A percentile compares a stretch with the other conserved stretches of the same genome.
These are phyloP conservation scores for Mucor indicus DNA, from an alignment of 371 early-diverging fungal genomes.

Conservation along the genomic window DNA sequence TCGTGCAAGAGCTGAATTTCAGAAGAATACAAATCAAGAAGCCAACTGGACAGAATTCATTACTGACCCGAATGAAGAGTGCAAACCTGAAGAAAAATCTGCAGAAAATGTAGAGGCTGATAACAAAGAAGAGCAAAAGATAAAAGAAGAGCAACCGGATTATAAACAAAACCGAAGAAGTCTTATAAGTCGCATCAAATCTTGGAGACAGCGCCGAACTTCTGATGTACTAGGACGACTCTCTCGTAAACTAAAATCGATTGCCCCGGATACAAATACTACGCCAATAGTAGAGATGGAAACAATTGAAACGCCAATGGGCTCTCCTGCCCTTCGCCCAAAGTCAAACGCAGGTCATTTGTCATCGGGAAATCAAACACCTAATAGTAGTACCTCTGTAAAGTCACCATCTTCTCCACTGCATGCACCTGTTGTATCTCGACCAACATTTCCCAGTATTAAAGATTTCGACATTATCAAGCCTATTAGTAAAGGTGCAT, in stretches of 20 bases:
- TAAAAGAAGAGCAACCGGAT: background rate
- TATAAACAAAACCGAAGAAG: constrained; percentile 6
- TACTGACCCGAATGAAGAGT: constrained; percentile 1
- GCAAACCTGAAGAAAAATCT: background rate
- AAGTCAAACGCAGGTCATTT: constrained; percentile 4
- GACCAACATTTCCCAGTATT: constrained; percentile 59
- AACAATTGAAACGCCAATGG: constrained; percentile 35
- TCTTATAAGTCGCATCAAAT: constrained; percentile 24
- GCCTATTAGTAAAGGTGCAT: constrained; percentile 91
- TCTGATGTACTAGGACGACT: constrained; percentile 15
- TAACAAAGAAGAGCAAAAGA: background rate
- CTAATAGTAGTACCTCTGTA: constrained; percentile 12
- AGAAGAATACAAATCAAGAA: constrained; percentile 29
- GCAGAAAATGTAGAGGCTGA: background rate
- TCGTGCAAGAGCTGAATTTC: constrained; percentile 38
- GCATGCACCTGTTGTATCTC: constrained; percentile 38
- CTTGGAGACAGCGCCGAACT: constrained; percentile 18
- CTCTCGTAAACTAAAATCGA: constrained; percentile 17
- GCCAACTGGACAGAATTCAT: constrained; percentile 45
- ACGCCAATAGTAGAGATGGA: constrained; percentile 44
- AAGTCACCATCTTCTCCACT: constrained; percentile 49
- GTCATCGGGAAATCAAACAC: constrained; percentile 15
- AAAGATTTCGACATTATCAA: constrained; percentile 93
- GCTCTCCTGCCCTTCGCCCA: constrained; percentile 26
- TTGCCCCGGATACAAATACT: constrained; percentile 16